Base-by-base conservation (phyloP, 192 early-diverging fungal species). In the Linnemannia hyalina region DNA sequence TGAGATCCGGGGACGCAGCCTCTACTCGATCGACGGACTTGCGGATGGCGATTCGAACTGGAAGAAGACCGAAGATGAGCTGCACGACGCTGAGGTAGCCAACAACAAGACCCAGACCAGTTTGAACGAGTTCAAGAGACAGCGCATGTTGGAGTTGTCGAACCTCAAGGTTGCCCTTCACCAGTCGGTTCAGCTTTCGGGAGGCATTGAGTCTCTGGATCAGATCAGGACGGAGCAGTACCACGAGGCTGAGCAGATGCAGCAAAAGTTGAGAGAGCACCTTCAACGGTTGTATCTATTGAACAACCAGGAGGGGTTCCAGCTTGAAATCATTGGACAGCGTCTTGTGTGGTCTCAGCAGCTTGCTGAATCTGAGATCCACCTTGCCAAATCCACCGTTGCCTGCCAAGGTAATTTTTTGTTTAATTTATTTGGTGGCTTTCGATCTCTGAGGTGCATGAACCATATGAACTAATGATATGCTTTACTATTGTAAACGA, bases 301-400 rank as follows among this genome's bases (percentile, higher is more conserved):
- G 52, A 80, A 72, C 46, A 74, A 49, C 36, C 54, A 76, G 29
- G 84, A 86, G 42, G 76, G 75, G 0, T 86, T 86, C 84, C 84
- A 86, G 68, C 75, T 86, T 22, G 84, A 86, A 52, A 86, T 86
- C 35, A 71, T 86, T 22, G 84, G 84, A 20, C 84, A 86, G 68
- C 57, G 84, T 4, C 68, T 86, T 6, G 84, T 86, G 1, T 86
- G 84, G 84, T 78, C 84, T 20, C 84, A 86, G 69, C 84, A 86
- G 76, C 71, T 78, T 3, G 44, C 71, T 1, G 80, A 68, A 29
- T 81, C 84, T 41, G 77, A 81, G 54, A 22, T 47, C 44, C 60
- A 80, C 11, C 55, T 86, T 0, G 76, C 60, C 18, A 35, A 57
- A 23, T 81, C 80, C 16, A 65, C 68, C n/a, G 2, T 23, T 10